phyloP scores from a whole-genome alignment of 192 early-diverging fungal genomes.

The Fimicolochytrium jonesii region DNA sequence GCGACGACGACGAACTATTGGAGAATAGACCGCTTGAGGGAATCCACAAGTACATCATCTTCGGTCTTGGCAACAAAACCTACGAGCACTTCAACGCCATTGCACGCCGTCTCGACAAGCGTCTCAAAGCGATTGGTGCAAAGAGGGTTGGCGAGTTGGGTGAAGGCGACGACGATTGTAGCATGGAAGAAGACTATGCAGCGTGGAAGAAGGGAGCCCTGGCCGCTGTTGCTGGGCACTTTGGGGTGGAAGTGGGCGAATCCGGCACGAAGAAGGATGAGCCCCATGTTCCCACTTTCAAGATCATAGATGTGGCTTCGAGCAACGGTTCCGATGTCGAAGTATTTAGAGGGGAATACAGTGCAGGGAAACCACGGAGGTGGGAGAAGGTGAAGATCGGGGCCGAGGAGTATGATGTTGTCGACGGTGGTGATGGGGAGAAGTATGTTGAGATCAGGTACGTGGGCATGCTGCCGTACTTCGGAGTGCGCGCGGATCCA shows the following conservation, averaged over 20 bases:
- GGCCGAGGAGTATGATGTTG: constrained; percentile 9
- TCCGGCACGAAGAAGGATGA: constrained; percentile 31
- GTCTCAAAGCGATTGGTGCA: constrained; percentile 70
- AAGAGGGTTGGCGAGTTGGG: constrained; percentile 71
- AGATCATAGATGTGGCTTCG: constrained; percentile 22
- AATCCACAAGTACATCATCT: constrained; percentile 62
- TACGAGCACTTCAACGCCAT: constrained; percentile 91
- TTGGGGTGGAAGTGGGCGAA: constrained; percentile 58
- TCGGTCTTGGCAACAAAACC: constrained; percentile 86
- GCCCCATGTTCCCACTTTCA: constrained; percentile 47
- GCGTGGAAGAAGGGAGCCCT: constrained; percentile 89
- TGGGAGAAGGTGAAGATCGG: constrained; percentile 31
- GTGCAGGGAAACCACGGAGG: constrained; percentile 34
- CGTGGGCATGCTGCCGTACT: constrained; percentile 3
- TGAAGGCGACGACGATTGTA: constrained; percentile 96
- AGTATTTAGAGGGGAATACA: constrained; percentile 59
- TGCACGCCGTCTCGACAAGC: constrained; percentile 62
- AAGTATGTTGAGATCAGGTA: constrained; percentile 30
- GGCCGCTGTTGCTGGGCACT: constrained; percentile 67
- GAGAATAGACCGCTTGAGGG: constrained; percentile 41
- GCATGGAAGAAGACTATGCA: constrained; percentile 93
- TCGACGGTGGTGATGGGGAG: constrained; percentile 13
- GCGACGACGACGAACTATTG: constrained; percentile 49
- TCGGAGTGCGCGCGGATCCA: no score
- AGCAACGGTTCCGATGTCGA: constrained; percentile 24